A percentile compares a stretch with the other conserved stretches of the same genome.
Evolutionary conservation across 352 stramenopile species (phyloP).

Genomic region (Globisporangium paroecandrum): DNA sequence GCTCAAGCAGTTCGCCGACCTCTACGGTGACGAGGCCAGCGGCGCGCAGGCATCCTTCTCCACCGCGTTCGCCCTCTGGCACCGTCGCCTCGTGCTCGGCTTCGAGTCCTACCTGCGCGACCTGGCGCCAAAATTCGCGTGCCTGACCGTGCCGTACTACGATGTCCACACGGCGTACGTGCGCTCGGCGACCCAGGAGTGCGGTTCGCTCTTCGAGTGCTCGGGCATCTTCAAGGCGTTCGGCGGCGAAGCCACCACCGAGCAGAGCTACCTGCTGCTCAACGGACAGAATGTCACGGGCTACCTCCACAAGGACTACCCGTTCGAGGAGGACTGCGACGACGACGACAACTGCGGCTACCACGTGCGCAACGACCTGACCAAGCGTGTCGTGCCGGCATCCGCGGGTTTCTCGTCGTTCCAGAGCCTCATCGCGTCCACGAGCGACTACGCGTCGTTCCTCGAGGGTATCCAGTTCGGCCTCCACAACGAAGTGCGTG

Average conservation of each 20-base stretch:
- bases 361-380: slow-evolving; percentile 44
- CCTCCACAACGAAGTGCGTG: slow-evolving; percentile 60
- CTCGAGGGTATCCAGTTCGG: slow-evolving; percentile 57
- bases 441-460: slow-evolving; percentile 54
- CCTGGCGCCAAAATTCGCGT: slow-evolving; percentile 50
- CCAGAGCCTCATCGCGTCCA: slow-evolving; percentile 46
- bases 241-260: slow-evolving; percentile 27
- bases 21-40: slow-evolving; percentile 43
- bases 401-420: slow-evolving; percentile 49
- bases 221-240: slow-evolving; percentile 54
- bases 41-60: slow-evolving; percentile 51
- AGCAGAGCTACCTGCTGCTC: slow-evolving; percentile 19
- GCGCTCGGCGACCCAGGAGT: slow-evolving; percentile 40
- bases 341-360: slow-evolving; percentile 36
- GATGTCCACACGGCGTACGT: slow-evolving; percentile 69
- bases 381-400: slow-evolving; percentile 34
- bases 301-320: slow-evolving; percentile 25
- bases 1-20: slow-evolving; percentile 44
- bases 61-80: slow-evolving; percentile 64
- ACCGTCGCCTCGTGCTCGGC: slow-evolving; percentile 56
- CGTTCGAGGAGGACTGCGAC: slow-evolving; percentile 39
- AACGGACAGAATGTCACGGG: slow-evolving; percentile 34
- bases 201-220: slow-evolving; percentile 59
- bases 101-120: slow-evolving; percentile 68
- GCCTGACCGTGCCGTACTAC: slow-evolving; percentile 76